Evolutionary conservation across 352 stramenopile genomes (phyloP).

Genomic region (Phytophthora kernoviae): DNA sequence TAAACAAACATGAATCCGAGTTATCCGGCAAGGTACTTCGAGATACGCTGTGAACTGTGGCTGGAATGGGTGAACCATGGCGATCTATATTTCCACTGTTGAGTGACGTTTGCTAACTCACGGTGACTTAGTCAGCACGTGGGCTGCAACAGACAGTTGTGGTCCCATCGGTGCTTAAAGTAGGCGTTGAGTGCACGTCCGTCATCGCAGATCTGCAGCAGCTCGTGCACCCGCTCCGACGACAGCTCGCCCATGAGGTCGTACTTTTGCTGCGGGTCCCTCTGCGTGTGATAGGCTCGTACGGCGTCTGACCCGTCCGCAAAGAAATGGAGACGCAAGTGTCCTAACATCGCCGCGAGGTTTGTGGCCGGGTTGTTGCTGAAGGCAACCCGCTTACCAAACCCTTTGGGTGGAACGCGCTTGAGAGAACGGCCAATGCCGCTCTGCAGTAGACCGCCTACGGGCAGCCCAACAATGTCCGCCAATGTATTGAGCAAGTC

Average conservation of each 20-base stretch:
- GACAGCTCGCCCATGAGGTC: slow-evolving; percentile 53
- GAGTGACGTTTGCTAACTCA: too few species aligned
- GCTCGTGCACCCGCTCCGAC: slow-evolving; percentile 26
- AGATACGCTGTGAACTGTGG: too few species aligned
- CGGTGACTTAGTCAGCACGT: slow-evolving; percentile 14
- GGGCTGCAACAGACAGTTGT: slow-evolving; percentile 44
- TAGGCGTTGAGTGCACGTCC: slow-evolving; percentile 50
- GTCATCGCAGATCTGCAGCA: slow-evolving; percentile 45
- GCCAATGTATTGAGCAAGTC: slow-evolving; percentile 72
- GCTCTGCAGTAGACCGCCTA: slow-evolving; percentile 56
- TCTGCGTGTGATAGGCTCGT: slow-evolving; percentile 51
- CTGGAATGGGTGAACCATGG: too few species aligned
- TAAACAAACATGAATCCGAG: too few species aligned
- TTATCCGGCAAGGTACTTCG: too few species aligned
- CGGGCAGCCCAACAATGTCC: slow-evolving; percentile 63
- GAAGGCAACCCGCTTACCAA: slow-evolving; percentile 42
- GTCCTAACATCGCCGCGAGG: slow-evolving; percentile 53
- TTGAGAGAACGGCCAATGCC: slow-evolving; percentile 67
- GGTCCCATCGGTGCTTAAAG: slow-evolving; percentile 54
- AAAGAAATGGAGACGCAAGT: slow-evolving; percentile 64
- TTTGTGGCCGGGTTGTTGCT: slow-evolving; percentile 66
- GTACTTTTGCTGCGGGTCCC: slow-evolving; percentile 43
- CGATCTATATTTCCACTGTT: too few species aligned
- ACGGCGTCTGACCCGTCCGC: slow-evolving; percentile 52
- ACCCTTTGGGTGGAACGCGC: slow-evolving; percentile 36